A percentile compares a stretch with the other conserved stretches of the same genome.
phyloP scores from a whole-genome alignment of 306 rosid species.

The Calophaca sinica region DNA sequence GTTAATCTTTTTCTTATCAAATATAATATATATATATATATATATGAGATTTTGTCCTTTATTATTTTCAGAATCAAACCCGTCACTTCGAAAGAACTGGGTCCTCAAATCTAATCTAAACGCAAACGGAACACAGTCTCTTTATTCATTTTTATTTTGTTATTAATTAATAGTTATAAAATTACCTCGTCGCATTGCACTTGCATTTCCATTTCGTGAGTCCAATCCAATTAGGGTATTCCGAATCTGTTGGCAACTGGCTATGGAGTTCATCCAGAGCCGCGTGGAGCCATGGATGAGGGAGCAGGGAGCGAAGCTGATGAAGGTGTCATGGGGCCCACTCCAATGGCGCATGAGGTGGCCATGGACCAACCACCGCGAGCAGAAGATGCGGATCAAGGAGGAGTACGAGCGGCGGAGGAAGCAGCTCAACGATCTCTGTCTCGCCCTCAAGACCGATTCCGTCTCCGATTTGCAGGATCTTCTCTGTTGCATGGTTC shows the following conservation, averaged over 20 bases:
- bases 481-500: constrained; percentile 92
- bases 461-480: constrained; percentile 88
- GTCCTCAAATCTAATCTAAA: constrained; percentile 18
- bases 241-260: neutral
- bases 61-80: no score
- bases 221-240: neutral
- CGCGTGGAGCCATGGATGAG: constrained; percentile 92
- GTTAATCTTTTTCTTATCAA: no score
- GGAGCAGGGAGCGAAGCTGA: constrained; percentile 71
- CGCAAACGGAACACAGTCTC: neutral
- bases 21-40: no score
- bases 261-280: constrained; percentile 80
- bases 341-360: constrained; percentile 89
- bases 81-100: neutral
- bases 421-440: constrained; percentile 76
- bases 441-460: constrained; percentile 73
- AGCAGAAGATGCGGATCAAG: constrained; percentile 78
- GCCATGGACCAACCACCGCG: constrained; percentile 72
- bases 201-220: neutral
- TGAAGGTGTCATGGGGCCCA: constrained; percentile 89
- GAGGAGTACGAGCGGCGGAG: constrained; percentile 74
- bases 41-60: no score
- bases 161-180: no score
- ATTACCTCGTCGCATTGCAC: no score
- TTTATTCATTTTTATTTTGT: neutral